These are phyloP conservation scores for Bacidia rubella DNA, from an alignment of 495 filamentous ascomycete species.

Conservation along the genomic window DNA sequence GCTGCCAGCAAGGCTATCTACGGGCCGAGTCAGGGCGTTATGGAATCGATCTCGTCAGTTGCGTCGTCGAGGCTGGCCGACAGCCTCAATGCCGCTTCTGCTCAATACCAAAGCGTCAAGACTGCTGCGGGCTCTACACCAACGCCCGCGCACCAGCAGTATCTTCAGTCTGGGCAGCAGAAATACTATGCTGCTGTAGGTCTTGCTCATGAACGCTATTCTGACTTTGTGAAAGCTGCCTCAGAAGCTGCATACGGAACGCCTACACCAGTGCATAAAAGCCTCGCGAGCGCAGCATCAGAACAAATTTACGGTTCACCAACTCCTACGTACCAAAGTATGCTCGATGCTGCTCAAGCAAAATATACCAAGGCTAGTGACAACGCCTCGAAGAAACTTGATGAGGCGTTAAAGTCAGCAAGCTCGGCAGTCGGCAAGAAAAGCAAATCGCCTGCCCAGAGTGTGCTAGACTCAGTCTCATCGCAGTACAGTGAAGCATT, in stretches of 20 bases:
- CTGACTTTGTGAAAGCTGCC: conserved; percentile 56
- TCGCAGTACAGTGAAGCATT: conserved; percentile 35
- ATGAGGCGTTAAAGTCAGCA: conserved; percentile 32
- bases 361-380: conserved; percentile 34
- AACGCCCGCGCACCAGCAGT: conserved; percentile 38
- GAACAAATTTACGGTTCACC: conserved; percentile 21
- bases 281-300: conserved; percentile 21
- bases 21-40: conserved; percentile 30
- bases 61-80: conserved; percentile 51
- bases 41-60: conserved; percentile 48
- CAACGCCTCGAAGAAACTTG: conserved; percentile 36
- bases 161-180: conserved; percentile 46
- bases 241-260: conserved; percentile 41
- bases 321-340: conserved; percentile 24
- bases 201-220: conserved; percentile 62
- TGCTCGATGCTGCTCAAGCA: conserved; percentile 33
- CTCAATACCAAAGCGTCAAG: conserved; percentile 48
- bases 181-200: conserved; percentile 70
- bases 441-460: conserved; percentile 28
- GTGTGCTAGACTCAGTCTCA: conserved; percentile 33
- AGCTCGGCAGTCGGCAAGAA: conserved; percentile 31
- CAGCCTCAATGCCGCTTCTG: conserved; percentile 48
- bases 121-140: conserved; percentile 44
- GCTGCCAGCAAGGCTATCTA: conserved; percentile 23
- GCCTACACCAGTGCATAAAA: conserved; percentile 32